Evolutionary conservation across 768 basidiomycete species (phyloP).

Genomic region (Rickenella mellea): DNA sequence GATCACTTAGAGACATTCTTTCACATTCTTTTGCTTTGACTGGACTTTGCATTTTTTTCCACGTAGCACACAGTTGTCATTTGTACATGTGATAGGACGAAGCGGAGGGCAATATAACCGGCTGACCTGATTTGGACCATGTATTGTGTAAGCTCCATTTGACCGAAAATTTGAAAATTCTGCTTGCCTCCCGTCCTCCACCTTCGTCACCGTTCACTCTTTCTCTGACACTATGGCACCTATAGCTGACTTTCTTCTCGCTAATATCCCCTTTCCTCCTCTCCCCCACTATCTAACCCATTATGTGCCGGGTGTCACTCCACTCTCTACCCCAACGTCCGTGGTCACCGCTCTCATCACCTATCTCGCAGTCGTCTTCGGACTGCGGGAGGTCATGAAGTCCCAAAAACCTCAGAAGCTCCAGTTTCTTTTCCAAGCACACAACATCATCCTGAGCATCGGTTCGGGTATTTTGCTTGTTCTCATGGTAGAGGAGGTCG

Average conservation of each 20-base stretch:
- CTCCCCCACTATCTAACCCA: conserved; percentile 47
- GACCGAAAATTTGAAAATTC: not conserved
- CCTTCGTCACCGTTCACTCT: not conserved
- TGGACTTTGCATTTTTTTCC: conserved; percentile 1
- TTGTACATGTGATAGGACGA: conserved; percentile 6
- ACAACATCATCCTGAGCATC: conserved; percentile 81
- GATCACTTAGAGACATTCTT: conserved; percentile 31
- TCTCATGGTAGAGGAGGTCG: conserved; percentile 88
- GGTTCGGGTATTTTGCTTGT: conserved; percentile 79
- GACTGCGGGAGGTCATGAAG: conserved; percentile 78
- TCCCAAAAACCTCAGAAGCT: conserved; percentile 64
- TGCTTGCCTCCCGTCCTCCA: not conserved
- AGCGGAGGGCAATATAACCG: too few species aligned
- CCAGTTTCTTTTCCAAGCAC: conserved; percentile 75
- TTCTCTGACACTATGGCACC: conserved; percentile 43
- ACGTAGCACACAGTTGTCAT: conserved; percentile 3
- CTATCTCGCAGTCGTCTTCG: conserved; percentile 87
- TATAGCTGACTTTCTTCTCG: conserved; percentile 64
- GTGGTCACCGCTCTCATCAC: conserved; percentile 62
- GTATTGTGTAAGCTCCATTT: not conserved
- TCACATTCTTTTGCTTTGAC: not conserved
- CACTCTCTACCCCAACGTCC: conserved; percentile 65
- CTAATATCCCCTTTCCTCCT: conserved; percentile 40
- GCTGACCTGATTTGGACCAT: too few species aligned
- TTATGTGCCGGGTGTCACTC: conserved; percentile 70